Evolutionary conservation across 1,284 basidiomycete genomes (phyloP), one percentile per base, ranked within the genome.

Genomic region (Neotropicomus parvogracilis): DNA sequence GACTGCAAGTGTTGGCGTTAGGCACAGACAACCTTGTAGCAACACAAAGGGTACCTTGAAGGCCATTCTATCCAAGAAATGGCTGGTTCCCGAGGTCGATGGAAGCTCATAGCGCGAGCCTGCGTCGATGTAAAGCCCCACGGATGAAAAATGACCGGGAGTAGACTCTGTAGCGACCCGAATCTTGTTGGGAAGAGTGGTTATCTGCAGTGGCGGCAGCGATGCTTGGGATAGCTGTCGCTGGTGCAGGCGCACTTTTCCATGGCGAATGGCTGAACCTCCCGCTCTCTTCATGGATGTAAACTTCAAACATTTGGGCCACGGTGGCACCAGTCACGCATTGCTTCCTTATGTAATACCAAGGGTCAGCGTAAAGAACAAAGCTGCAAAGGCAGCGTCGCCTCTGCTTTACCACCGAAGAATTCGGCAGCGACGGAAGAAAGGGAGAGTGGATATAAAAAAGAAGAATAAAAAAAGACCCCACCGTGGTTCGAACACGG

Each of bases 1-100:
- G 77, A 79, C 86, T 87, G 54, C 33, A 37, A 5, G 13, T 27
- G 27, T 27, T 26, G 17, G 26, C 33, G 28, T 60, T 34, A 64
- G 44, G 49, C 34, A 44, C 27, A 41, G 39, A 43, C 26, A 38
- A 43, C 26, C 26, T 44, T 35, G 46, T 36, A 38, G n/a, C n/a
- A 37, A 40, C 13, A 16, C 12, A 29, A 17, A 0, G 67, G 74
- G 49, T 53, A 94, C 93, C 80, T 97, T 97, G 79, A 97, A 98
- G 1, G 95, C 95, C 80, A 99, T 85, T 55, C 94, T 80, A 63
- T 98, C 95, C 32, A 97, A 66, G 60, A 98, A 87, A 76, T 98
- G 94, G 54, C 91, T 92, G 6, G 86, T 84, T 1, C 95, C 95
- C 16, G 82, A 84, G 0, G 80, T 88, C 44, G 79, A 71, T 9